phyloP scores from a whole-genome alignment of 306 rosid genomes.

The Inga leiocalycina region DNA sequence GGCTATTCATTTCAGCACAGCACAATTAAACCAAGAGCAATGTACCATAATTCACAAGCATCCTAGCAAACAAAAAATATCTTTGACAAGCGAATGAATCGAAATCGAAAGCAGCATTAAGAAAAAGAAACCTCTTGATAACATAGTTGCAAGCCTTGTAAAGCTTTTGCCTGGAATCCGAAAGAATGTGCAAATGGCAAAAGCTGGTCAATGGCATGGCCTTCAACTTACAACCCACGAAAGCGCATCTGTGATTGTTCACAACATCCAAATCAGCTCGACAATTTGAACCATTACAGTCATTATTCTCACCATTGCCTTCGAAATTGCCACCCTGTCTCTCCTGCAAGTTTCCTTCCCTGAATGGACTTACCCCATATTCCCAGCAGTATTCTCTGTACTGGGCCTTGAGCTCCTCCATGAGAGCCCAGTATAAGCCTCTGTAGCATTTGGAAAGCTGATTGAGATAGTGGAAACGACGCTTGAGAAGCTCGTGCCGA shows the following conservation, averaged over 20 bases:
- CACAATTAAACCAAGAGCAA: background rate
- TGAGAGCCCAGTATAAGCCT: constrained; percentile 38
- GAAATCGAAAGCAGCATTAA: background rate
- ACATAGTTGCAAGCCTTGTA: constrained; percentile 63
- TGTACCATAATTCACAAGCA: background rate
- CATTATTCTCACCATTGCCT: constrained; percentile 3
- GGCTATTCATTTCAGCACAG: background rate
- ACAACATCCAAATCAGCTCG: constrained; percentile 6
- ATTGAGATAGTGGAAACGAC: constrained; percentile 30
- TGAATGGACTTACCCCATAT: constrained; percentile 30
- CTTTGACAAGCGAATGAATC: background rate
- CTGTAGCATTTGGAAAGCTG: constrained; percentile 40
- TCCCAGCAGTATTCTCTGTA: constrained; percentile 36
- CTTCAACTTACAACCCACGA: constrained; percentile 50
- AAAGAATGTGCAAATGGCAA: constrained; percentile 67
- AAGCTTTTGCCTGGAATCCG: constrained; percentile 69
- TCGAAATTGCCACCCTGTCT: constrained; percentile 16
- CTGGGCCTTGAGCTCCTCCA: constrained; percentile 28
- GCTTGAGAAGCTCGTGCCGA: constrained; percentile 33
- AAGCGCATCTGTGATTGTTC: constrained; percentile 44
- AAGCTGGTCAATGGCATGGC: constrained; percentile 73
- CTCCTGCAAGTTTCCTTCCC: background rate
- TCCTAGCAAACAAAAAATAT: background rate
- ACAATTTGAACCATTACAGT: background rate
- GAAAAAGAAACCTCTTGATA: constrained; percentile 49